A percentile compares a stretch with the other conserved stretches of the same genome.
phyloP scores from a whole-genome alignment of 192 early-diverging fungal species.

The Linnemannia hyalina region DNA sequence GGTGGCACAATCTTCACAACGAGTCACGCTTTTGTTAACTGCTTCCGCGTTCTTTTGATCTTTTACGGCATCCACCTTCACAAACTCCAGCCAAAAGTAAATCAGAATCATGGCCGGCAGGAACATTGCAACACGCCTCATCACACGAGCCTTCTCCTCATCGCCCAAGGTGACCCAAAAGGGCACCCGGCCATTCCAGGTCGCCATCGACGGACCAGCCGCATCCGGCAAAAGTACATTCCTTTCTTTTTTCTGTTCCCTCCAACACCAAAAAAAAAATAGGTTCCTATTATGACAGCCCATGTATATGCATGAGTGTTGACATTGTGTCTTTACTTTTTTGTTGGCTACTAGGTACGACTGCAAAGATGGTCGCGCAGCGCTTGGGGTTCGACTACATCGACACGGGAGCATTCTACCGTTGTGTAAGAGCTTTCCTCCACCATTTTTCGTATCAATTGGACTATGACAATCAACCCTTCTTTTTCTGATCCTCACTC shows the following conservation, averaged over 20 bases:
- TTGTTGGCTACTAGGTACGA: conserved; percentile 61
- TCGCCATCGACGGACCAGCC: conserved; percentile 87
- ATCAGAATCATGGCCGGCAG: background rate
- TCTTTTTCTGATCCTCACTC: background rate
- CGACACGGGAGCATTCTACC: conserved; percentile 81
- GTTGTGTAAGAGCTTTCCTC: conserved; percentile 48
- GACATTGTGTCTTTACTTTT: background rate
- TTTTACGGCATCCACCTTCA: background rate
- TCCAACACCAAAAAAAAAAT: no score
- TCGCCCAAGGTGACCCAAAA: background rate
- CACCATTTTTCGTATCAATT: background rate
- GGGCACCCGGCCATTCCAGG: conserved; percentile 58
- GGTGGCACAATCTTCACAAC: background rate
- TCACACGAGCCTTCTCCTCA: background rate
- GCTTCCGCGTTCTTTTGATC: background rate
- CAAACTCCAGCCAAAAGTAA: background rate
- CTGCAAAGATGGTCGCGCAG: conserved; percentile 77
- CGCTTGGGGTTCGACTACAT: conserved; percentile 79
- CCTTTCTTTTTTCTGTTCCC: no score
- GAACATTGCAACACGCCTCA: background rate
- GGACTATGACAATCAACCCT: background rate
- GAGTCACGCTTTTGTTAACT: background rate
- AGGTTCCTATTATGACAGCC: no score
- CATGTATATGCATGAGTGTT: no score
- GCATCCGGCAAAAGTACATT: conserved; percentile 83